phyloP scores from a whole-genome alignment of 495 filamentous ascomycete genomes.

The Aspergillus olivimuriae region DNA sequence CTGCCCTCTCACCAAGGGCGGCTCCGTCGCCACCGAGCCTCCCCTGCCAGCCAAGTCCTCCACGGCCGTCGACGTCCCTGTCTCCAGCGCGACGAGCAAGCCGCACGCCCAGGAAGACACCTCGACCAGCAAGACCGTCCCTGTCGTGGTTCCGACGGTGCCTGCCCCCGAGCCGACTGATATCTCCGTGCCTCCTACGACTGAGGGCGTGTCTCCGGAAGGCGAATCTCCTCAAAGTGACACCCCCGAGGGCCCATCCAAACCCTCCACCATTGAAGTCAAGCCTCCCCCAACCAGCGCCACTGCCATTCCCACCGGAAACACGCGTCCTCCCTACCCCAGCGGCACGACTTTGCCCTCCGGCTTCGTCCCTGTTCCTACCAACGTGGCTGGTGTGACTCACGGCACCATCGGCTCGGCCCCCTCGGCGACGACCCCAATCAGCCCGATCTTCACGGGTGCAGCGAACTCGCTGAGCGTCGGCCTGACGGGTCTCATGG shows the following conservation, averaged over 20 bases:
- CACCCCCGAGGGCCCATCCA: too few species aligned
- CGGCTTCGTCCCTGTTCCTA: constrained; percentile 9
- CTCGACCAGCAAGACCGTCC: background rate
- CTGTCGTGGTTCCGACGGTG: background rate
- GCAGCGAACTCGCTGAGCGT: constrained; percentile 20
- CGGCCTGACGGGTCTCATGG: constrained; percentile 12
- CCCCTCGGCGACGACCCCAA: constrained; percentile 12
- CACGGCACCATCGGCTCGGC: background rate
- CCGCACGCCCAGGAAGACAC: background rate
- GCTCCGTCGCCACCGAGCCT: background rate
- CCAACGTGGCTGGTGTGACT: background rate
- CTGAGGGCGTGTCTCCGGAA: too few species aligned
- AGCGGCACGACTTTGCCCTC: background rate
- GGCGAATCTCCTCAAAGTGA: too few species aligned
- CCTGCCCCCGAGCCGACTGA: constrained; percentile 2
- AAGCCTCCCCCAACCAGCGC: background rate
- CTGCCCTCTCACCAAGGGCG: background rate
- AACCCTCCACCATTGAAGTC: background rate
- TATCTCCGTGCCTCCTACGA: constrained; percentile 1
- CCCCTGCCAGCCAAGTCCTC: constrained; percentile 1
- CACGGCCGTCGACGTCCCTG: background rate
- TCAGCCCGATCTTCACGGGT: constrained; percentile 24
- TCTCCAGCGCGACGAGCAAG: constrained; percentile 10
- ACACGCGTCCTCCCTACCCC: background rate
- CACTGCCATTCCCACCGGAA: background rate